Evolutionary conservation across 177 flowering plant genomes (phyloP).

Genomic region (Vitis hybrid): DNA sequence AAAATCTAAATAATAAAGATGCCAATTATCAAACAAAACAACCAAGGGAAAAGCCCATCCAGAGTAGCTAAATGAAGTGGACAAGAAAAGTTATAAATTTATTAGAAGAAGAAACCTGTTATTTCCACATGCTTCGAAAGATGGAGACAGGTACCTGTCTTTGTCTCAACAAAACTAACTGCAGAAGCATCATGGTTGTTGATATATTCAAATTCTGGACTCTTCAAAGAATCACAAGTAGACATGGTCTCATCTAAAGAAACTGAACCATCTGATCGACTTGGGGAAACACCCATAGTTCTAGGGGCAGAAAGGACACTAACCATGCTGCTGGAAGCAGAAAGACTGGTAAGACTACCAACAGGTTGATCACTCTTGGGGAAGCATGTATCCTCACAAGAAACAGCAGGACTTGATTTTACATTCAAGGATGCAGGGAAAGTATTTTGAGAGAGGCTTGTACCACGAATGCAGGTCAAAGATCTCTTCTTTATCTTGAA

Average conservation of each 20-base stretch:
- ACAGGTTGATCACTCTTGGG: no score
- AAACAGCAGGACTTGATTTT: neutral
- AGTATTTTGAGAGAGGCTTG: neutral
- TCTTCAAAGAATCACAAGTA: conserved; percentile 55
- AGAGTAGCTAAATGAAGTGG: no score
- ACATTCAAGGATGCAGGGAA: conserved; percentile 2
- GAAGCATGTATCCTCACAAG: neutral
- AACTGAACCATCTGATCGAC: neutral
- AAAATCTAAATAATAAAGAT: no score
- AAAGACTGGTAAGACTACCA: neutral
- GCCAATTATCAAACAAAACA: no score
- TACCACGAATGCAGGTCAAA: neutral
- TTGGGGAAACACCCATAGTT: neutral
- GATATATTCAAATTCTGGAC: conserved; percentile 60
- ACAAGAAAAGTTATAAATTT: no score
- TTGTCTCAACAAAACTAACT: conserved; percentile 47
- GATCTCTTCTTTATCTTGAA: neutral
- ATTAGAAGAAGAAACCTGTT: conserved; percentile 36
- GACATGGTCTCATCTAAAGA: conserved; percentile 47
- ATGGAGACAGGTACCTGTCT: conserved; percentile 52
- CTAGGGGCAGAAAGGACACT: neutral
- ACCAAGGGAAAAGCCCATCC: no score
- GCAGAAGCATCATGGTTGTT: conserved; percentile 51
- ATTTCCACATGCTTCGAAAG: conserved; percentile 54
- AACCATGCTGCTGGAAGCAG: neutral